phyloP scores from a whole-genome alignment of 225 moss, liverwort and hornwort genomes.

The Asterella californica region DNA sequence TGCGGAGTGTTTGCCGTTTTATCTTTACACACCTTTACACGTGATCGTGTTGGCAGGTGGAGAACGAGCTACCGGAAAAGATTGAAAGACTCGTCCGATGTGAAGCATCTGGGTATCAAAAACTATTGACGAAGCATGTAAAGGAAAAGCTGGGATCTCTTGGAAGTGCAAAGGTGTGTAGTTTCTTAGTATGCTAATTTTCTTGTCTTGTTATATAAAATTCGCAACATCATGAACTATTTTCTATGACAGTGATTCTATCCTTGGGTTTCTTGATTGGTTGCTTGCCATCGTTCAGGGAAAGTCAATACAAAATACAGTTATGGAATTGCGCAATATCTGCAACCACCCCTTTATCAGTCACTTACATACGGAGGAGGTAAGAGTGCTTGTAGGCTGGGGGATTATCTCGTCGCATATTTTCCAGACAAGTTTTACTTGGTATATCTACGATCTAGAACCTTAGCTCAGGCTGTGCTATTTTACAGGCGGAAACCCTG shows the following conservation, averaged over 20 bases:
- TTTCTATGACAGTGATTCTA: not conserved
- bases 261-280: not conserved
- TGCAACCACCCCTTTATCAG: constrained; percentile 99
- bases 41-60: constrained; percentile 52
- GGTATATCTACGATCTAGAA: not conserved
- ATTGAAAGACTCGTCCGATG: constrained; percentile 94
- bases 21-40: no score
- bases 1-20: not conserved
- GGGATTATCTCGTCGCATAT: not conserved
- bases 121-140: constrained; percentile 91
- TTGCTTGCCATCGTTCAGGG: constrained; percentile 45
- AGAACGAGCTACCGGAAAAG: constrained; percentile 98
- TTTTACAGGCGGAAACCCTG: constrained; percentile 70
- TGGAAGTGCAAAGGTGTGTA: constrained; percentile 75
- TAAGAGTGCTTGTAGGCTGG: constrained; percentile 23
- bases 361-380: constrained; percentile 97
- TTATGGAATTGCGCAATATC: constrained; percentile 99
- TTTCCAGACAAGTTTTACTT: not conserved
- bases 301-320: constrained; percentile 95
- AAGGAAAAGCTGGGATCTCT: constrained; percentile 88
- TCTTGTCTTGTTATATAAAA: not conserved
- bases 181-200: not conserved
- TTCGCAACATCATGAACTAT: not conserved
- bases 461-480: not conserved
- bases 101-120: constrained; percentile 97